phyloP scores from a whole-genome alignment of 805 yeast species.

The Kodamaea jinghongensis region DNA sequence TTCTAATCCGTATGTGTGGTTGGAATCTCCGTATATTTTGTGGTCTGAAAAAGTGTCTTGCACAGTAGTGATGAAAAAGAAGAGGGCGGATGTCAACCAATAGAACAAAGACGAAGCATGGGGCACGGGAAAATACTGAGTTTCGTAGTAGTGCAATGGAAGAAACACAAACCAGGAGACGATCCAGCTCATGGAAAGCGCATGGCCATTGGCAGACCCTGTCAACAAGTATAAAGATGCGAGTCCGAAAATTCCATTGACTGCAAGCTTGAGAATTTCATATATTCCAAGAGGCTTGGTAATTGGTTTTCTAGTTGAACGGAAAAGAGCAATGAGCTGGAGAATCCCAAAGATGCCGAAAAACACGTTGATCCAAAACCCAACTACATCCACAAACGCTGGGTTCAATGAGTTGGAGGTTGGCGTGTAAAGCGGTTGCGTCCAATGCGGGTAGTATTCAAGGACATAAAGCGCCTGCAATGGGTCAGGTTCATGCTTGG shows the following conservation, averaged over 20 bases:
- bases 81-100: constrained; percentile 18
- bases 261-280: too few relatives aligned
- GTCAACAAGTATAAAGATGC: not conserved
- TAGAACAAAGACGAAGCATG: constrained; percentile 22
- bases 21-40: constrained; percentile 12
- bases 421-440: constrained; percentile 20
- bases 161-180: constrained; percentile 12
- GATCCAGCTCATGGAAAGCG: not conserved
- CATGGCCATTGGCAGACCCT: not conserved
- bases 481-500: not conserved
- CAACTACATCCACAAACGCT: constrained; percentile 17
- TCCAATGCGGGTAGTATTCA: constrained; percentile 9
- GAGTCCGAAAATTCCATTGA: too few relatives aligned
- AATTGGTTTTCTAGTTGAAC: constrained; percentile 3
- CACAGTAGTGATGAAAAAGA: constrained; percentile 11
- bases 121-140: constrained; percentile 20
- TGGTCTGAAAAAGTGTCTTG: constrained; percentile 23
- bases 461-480: not conserved
- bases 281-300: too few relatives aligned
- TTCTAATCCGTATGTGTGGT: constrained; percentile 10
- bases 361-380: constrained; percentile 9
- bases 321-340: constrained; percentile 15
- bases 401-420: constrained; percentile 23
- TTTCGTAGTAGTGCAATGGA: constrained; percentile 24
- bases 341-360: constrained; percentile 14